Conservation (phyloP, 441 rosid species). For the Melastoma candidum region DNA sequence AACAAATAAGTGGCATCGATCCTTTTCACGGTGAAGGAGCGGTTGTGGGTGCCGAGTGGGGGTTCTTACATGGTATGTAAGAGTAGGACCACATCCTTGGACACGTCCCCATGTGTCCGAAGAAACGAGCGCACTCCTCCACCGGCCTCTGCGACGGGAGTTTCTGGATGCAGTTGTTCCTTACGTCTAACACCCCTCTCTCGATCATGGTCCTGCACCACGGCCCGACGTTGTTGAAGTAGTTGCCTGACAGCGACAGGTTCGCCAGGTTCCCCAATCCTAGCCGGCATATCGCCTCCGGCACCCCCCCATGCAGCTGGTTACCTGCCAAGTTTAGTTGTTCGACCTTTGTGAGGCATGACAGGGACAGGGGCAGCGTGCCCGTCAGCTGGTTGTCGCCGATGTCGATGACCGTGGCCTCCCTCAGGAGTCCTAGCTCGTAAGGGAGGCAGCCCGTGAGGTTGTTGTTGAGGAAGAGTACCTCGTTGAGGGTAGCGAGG, state of each 20-base stretch:
- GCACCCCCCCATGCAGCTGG: slow-evolving; percentile 30
- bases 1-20: too few species aligned
- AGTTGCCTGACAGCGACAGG: slow-evolving; percentile 31
- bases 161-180: slow-evolving; percentile 28
- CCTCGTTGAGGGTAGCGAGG: slow-evolving; percentile 31
- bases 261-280: slow-evolving; percentile 19
- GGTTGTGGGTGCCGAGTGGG: slow-evolving; percentile 13
- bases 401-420: slow-evolving; percentile 26
- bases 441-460: slow-evolving; percentile 41
- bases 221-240: slow-evolving; percentile 31
- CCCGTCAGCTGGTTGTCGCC: slow-evolving; percentile 35
- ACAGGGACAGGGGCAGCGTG: slow-evolving; percentile 34
- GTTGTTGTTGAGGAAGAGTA: slow-evolving; percentile 30
- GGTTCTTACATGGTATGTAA: slow-evolving; percentile 42
- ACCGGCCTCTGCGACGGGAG: slow-evolving; percentile 33
- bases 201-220: slow-evolving; percentile 25
- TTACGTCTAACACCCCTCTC: slow-evolving; percentile 24
- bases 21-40: slow-evolving; percentile 49
- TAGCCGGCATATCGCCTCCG: slow-evolving; percentile 30
- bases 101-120: slow-evolving; percentile 33
- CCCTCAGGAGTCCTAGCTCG: slow-evolving; percentile 32
- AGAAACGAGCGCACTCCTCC: slow-evolving; percentile 28
- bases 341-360: slow-evolving; percentile 29
- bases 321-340: slow-evolving; percentile 33
- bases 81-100: slow-evolving; percentile 43